phyloP scores from a whole-genome alignment of 2,329 filamentous ascomycete genomes.

The Aspergillus brasiliensis region DNA sequence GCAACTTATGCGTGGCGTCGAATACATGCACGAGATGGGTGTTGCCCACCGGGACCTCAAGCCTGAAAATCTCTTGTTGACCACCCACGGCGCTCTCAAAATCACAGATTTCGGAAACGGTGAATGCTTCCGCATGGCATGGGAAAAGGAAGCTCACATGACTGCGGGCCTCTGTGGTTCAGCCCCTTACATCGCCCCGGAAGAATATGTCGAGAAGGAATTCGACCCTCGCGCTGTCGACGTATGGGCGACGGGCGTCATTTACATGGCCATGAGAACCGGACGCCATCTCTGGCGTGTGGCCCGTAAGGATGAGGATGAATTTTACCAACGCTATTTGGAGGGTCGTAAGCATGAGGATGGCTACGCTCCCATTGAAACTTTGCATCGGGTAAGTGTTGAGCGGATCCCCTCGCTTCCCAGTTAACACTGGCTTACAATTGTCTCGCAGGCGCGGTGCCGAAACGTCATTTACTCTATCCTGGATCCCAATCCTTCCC shows the following conservation, averaged over 20 bases:
- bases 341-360: slow-evolving; percentile 91
- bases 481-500: slow-evolving; percentile 86
- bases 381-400: slow-evolving; percentile 80
- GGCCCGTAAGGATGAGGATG: slow-evolving; percentile 95
- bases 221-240: slow-evolving; percentile 98
- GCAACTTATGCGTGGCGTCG: slow-evolving; percentile 97
- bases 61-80: slow-evolving; percentile 92
- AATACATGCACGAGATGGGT: slow-evolving; percentile 99
- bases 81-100: slow-evolving; percentile 87
- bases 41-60: slow-evolving; percentile 96
- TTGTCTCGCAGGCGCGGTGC: slow-evolving; percentile 73
- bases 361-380: slow-evolving; percentile 95
- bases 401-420: neutral
- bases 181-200: slow-evolving; percentile 94
- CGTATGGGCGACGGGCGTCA: slow-evolving; percentile 96
- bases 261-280: slow-evolving; percentile 99
- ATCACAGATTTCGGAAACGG: slow-evolving; percentile 99
- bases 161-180: slow-evolving; percentile 95
- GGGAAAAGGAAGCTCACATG: slow-evolving; percentile 98
- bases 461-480: slow-evolving; percentile 99
- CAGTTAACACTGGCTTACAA: slow-evolving; percentile 19
- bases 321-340: slow-evolving; percentile 93
- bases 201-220: slow-evolving; percentile 93
- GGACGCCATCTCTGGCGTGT: slow-evolving; percentile 94
- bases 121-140: slow-evolving; percentile 99